Percentiles rank a stretch among this genome's conserved stretches.
Conservation (phyloP, 192 early-diverging fungal genomes). For the Allomyces javanicus region DNA sequence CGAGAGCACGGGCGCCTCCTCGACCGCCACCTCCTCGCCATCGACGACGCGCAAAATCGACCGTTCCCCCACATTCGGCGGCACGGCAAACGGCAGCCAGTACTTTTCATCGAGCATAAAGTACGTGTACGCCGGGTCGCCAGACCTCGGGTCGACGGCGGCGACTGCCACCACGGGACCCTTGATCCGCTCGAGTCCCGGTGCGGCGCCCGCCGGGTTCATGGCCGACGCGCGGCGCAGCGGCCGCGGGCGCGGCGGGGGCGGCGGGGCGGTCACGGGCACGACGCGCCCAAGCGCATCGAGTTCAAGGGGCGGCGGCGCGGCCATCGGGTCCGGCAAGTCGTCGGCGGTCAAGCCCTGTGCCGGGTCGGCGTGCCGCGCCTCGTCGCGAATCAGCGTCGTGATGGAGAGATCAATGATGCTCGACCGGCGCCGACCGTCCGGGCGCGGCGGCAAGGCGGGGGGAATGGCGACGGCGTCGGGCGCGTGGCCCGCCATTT, state of each 20-base stretch:
- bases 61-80: constrained; percentile 12
- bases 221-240: background rate
- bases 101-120: constrained; percentile 31
- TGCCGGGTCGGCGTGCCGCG: background rate
- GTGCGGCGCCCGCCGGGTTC: constrained; percentile 1
- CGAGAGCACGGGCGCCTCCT: background rate
- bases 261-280: background rate
- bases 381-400: too few species aligned
- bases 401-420: background rate
- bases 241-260: background rate
- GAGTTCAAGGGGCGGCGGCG: background rate
- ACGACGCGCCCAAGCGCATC: background rate
- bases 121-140: constrained; percentile 17
- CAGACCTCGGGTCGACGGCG: constrained; percentile 20
- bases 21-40: background rate
- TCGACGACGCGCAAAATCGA: background rate
- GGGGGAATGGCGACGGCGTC: too few species aligned
- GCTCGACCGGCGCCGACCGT: constrained; percentile 5
- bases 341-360: background rate
- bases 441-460: too few species aligned
- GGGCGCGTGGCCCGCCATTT: constrained; percentile 4
- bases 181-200: background rate
- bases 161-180: constrained; percentile 14
- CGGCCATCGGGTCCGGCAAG: background rate
- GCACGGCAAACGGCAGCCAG: constrained; percentile 37